Evolutionary conservation across 2,329 filamentous ascomycete genomes (phyloP), one percentile per base, ranked within the genome.

Genomic region (Raffaelea deltoideospora): DNA sequence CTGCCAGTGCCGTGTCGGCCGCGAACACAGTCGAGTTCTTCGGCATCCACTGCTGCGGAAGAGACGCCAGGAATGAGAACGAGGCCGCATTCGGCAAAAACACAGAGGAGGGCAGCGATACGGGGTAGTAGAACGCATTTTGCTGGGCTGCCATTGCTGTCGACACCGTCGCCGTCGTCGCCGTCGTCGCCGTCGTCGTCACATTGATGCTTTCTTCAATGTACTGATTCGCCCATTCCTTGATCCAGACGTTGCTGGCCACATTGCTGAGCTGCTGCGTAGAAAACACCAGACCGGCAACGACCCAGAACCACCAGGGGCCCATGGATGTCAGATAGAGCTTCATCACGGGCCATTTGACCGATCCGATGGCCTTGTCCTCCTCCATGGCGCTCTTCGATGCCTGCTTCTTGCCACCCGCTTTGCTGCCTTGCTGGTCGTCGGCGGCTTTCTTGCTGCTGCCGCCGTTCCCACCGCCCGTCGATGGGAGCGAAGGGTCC

Each of bases 211-310:
- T 41, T 19, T 49, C 46, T 21, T 66, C 65, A 41, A 67, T 69
- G 53, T 96, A 96, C 41, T 90, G 79, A 53, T 95, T 93, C 14
- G 88, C 81, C 90, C 90, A 98, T 53, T 88, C 67, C 47, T 84
- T 74, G 49, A 98, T 93, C 90, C 90, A 98, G 35, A 95, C 60
- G 49, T 90, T 95, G 26, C 86, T 92, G 1, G 80, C 84, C 3
- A 96, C 79, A 19, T 81, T 81, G 4, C 81, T 80, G 24, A 94
- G 55, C 53, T 98, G 90, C 53, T 95, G 87, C 31, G 79, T 61
- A 21, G 69, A 67, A 51, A 98, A 96, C 27, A 87, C 77, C 5
- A 76, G 46, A 13, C 76, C 59, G 17, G 87, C 81, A 26, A 82
- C 61, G 33, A 79, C 56, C 90, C 90, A 98, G 61, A 93, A 98